These are phyloP conservation scores for Chaetomium fimeti DNA, from an alignment of 495 filamentous ascomycete species.

Conservation along the genomic window DNA sequence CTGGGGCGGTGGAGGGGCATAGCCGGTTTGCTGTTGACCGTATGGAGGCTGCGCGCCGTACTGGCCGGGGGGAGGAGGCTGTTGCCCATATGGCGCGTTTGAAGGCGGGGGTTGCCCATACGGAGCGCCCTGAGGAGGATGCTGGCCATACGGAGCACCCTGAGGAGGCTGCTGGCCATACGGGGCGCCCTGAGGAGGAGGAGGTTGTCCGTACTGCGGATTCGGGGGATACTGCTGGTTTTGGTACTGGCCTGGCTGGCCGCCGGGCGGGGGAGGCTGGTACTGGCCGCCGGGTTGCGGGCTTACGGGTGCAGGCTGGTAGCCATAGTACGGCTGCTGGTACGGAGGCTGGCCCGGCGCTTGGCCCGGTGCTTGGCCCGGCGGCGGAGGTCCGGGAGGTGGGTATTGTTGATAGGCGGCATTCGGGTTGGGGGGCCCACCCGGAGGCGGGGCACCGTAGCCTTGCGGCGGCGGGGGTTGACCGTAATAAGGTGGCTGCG, in stretches of 20 bases:
- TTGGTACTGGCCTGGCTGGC: conserved; percentile 5
- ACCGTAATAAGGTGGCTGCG: conserved; percentile 10
- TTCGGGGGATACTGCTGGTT: not conserved
- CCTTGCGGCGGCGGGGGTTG: conserved; percentile 8
- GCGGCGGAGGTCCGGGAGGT: not conserved
- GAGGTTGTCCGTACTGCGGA: not conserved
- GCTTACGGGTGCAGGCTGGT: not conserved
- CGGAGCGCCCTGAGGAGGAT: not conserved
- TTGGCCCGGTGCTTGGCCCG: conserved; percentile 6
- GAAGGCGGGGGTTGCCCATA: conserved; percentile 1
- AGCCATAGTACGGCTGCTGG: conserved; percentile 7
- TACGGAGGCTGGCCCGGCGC: not conserved
- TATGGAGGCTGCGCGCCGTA: conserved; percentile 9
- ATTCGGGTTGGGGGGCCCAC: not conserved
- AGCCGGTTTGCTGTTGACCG: not conserved
- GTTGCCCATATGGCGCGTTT: not conserved
- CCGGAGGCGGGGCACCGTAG: conserved; percentile 2
- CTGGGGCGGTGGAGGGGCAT: conserved; percentile 5
- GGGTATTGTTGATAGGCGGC: conserved; percentile 9
- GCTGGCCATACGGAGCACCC: not conserved
- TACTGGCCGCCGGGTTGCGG: conserved; percentile 9
- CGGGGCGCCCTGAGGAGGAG: not conserved
- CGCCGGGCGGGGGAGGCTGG: not conserved
- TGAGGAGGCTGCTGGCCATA: conserved; percentile 1
- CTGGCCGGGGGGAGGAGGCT: conserved; percentile 11